phyloP scores from a whole-genome alignment of 2,329 filamentous ascomycete species.

The Xylaria hypoxylon region DNA sequence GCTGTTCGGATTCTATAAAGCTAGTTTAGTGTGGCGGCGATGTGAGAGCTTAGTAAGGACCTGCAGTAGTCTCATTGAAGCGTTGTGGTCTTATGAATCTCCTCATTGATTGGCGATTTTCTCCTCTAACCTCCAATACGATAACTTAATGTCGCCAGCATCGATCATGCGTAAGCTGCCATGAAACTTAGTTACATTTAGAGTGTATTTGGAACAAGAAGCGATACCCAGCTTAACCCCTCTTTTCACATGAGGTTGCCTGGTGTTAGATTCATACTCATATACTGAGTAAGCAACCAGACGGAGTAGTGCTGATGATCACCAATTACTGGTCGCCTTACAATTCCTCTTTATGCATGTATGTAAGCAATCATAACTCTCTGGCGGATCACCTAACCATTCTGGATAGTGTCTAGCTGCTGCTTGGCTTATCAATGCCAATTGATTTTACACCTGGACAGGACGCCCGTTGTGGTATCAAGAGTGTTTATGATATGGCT shows the following conservation, averaged over 20 bases:
- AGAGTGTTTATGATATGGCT: too few relatives aligned
- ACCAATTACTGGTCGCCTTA: constrained; percentile 6
- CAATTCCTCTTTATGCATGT: neutral
- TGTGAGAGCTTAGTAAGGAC: constrained; percentile 30
- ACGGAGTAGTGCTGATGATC: neutral
- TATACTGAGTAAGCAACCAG: too few relatives aligned
- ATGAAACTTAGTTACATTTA: neutral
- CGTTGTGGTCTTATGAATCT: neutral
- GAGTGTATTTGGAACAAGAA: constrained; percentile 1
- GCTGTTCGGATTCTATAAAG: neutral
- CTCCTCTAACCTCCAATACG: neutral
- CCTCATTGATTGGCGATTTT: constrained; percentile 13
- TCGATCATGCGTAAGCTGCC: neutral
- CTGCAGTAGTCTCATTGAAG: constrained; percentile 19
- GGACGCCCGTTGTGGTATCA: too few relatives aligned
- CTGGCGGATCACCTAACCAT: too few relatives aligned
- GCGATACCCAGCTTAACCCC: neutral
- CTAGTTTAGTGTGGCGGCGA: neutral
- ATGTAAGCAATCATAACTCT: too few relatives aligned
- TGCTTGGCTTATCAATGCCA: too few relatives aligned
- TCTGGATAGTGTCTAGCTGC: too few relatives aligned
- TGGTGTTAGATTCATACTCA: too few relatives aligned
- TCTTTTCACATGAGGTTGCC: too few relatives aligned
- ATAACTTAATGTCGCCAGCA: neutral
- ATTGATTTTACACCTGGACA: too few relatives aligned